A percentile compares a stretch with the other conserved stretches of the same genome.
phyloP scores from a whole-genome alignment of 768 basidiomycete genomes.

The Russula earlei region DNA sequence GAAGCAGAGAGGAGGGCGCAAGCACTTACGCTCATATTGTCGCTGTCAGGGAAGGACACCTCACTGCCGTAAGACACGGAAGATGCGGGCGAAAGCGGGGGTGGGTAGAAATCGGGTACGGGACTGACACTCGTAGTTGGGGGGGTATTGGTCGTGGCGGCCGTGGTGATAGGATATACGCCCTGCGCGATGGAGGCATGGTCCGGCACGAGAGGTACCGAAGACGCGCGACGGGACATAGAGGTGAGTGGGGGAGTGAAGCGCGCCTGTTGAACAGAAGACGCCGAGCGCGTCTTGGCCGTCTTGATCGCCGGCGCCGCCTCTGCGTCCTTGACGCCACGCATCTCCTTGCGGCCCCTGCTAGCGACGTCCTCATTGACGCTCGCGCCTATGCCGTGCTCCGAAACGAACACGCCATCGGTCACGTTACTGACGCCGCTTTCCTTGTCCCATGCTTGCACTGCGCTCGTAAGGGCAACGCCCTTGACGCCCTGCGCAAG shows the following conservation, averaged over 20 bases:
- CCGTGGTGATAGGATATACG: background rate
- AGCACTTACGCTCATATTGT: slow-evolving; percentile 9
- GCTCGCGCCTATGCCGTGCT: background rate
- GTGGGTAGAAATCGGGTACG: slow-evolving; percentile 2
- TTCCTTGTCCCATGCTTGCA: slow-evolving; percentile 48
- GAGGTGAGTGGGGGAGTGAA: slow-evolving; percentile 47
- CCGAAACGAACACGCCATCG: slow-evolving; percentile 16
- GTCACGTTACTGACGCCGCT: slow-evolving; percentile 24
- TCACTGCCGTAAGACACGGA: slow-evolving; percentile 16
- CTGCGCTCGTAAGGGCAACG: slow-evolving; percentile 47
- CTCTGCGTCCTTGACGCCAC: background rate
- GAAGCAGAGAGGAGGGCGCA: background rate
- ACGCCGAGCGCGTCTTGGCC: slow-evolving; percentile 12
- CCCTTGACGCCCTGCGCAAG: slow-evolving; percentile 62
- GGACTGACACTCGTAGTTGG: background rate
- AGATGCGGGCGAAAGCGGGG: slow-evolving; percentile 14
- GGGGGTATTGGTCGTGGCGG: background rate
- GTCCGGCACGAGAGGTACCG: slow-evolving; percentile 25
- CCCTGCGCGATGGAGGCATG: background rate
- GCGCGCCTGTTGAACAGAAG: slow-evolving; percentile 23
- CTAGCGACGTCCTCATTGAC: background rate
- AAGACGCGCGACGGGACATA: slow-evolving; percentile 58
- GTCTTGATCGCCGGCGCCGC: background rate
- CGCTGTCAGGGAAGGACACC: slow-evolving; percentile 14
- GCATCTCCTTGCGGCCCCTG: background rate